Base-by-base conservation (phyloP, 768 basidiomycete genomes). In the Chalciporus sphaerocephalus region DNA sequence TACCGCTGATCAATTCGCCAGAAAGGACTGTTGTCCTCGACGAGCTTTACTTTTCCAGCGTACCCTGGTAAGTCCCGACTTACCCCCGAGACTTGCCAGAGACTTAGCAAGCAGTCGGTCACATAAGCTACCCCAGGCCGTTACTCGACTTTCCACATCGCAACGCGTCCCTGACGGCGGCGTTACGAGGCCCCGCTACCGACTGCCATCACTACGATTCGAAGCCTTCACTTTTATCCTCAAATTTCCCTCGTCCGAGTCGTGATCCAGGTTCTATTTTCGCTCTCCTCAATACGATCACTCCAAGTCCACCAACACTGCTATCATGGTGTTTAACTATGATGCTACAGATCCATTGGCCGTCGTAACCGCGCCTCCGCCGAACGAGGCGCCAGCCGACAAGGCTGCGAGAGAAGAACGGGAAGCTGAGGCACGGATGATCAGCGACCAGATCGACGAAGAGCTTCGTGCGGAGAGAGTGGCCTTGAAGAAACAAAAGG, bases 391-490 rank as follows among this genome's bases (percentile, higher is more conserved):
- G 0, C 55, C 70, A 0, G 68, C 68, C 0, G 73, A 84, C 47
- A 71, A 65, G 47, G 63, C 55, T 0, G 58, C 59, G 4, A 61
- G 84, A 43, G 73, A 74, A 51, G 60, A 56, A 39, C 56, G 58
- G 30, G 86, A 87, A 61, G 72, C 66, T 0, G 78, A 83, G 49
- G 83, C 81, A 2, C 73, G 76, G 57, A 65, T 68, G 35, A 68
- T 83, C 44, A 85, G 79, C 55, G 77, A 83, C 61, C 70, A 65
- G 42, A 84, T 85, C 51, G 82, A 85, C 64, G 78, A 81, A 30
- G 69, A 73, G 50, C 72, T 85, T 45, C 77, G 74, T 50, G 68
- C 62, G 38, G 78, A 81, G 53, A 66, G 65, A 18, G 69, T 54
- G 2, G 63, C 57, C 1, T 63, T 69, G 34, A 78, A 70, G 62